Evolutionary conservation across 345 rosid species (phyloP), one percentile per base, ranked within the genome.

Genomic region (Angophora floribunda): DNA sequence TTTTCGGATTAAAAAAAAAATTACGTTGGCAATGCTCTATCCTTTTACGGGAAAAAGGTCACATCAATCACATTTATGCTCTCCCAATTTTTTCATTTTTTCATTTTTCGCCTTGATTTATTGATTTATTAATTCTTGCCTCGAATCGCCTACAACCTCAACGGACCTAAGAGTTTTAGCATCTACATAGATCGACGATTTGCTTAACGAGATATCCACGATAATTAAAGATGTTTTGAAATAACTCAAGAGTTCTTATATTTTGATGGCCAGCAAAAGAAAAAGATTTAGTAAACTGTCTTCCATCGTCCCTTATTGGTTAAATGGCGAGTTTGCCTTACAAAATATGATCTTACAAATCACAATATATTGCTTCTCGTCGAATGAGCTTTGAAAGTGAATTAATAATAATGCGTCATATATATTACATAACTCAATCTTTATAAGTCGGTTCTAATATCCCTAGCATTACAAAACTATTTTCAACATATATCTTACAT

Each of bases 231-330:
- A 44, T 65, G 11, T 4, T 63, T 63, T n/a, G 9, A 65, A 30
- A 30, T 1, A 15, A 30, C 78, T 14, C 5, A 0, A 28, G 14
- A n/a, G 17, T 28, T 1, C 2, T n/a, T 13, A 13, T n/a, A n/a
- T 5, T n/a, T 28, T 63, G 8, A 8, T 13, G 17, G 36, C 0
- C 4, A 5, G 36, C 17, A 13, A 63, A 63, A 28, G 30, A 1
- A 13, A 3, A 3, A 13, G 2, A 32, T 67, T 4, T 22, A 1
- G 15, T 7, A 0, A 13, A 65, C 17, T 19, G 14, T 65, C 36
- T 65, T n/a, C 19, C 15, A 3, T 14, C 0, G 9, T 6, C 16
- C 6, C 7, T n/a, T 9, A 30, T 2, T 7, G 5, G 1, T n/a
- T 7, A 1, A 63, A n/a, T 26, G 1, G 28, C 28, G 26, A 11